Percentiles rank a stretch among this genome's conserved stretches.
Conservation (phyloP, 345 rosid species). For the sweet orange (Citrus sinensis) region DNA sequence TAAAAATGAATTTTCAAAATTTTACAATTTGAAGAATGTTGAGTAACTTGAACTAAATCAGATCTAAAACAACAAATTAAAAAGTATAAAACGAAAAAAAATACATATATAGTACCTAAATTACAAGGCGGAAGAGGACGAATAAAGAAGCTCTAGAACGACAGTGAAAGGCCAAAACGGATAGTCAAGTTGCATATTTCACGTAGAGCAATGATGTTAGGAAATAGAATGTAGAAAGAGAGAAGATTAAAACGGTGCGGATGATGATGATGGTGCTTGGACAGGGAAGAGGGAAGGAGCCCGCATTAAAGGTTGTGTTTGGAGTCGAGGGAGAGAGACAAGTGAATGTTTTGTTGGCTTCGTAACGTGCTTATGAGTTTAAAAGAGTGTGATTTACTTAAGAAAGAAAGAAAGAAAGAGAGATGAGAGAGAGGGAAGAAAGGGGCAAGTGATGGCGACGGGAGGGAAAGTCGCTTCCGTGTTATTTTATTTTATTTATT, state of each 20-base stretch:
- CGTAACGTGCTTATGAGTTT: not conserved
- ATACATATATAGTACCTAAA: not conserved
- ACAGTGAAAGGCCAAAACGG: not conserved
- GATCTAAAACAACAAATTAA: not conserved
- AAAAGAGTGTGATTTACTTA: not conserved
- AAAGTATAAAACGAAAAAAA: not conserved
- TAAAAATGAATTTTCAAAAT: not conserved
- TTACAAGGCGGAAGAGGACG: not conserved
- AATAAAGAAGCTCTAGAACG: not conserved
- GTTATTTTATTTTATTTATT: not conserved
- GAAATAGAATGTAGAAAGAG: not conserved
- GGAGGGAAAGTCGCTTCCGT: not conserved
- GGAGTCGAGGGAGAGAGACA: not conserved
- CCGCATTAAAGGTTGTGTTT: slow-evolving; percentile 19
- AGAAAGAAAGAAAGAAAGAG: too few relatives aligned
- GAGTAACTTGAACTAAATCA: not conserved
- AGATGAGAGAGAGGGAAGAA: not conserved
- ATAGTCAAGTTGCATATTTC: not conserved
- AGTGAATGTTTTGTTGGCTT: not conserved
- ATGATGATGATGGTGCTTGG: not conserved
- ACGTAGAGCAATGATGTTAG: too few relatives aligned
- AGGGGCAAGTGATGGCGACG: not conserved
- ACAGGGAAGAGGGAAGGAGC: not conserved
- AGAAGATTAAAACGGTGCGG: not conserved
- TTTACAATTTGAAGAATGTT: not conserved